Conservation (phyloP, 805 yeast genomes). For the Torulaspora gathmanii region DNA sequence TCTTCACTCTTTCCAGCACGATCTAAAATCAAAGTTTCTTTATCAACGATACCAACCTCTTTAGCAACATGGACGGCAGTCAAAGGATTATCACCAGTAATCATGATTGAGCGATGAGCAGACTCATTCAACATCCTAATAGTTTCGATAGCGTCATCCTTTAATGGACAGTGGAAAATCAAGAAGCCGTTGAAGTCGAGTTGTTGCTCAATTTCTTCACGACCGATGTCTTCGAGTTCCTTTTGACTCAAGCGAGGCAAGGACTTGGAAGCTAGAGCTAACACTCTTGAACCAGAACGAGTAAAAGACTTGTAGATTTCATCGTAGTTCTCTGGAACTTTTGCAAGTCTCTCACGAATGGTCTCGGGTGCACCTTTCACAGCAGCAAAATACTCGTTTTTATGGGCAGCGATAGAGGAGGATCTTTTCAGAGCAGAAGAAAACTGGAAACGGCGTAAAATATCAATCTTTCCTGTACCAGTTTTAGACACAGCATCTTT, state of each 20-base stretch:
- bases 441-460: constrained; percentile 92
- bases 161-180: constrained; percentile 96
- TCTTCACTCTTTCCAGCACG: constrained; percentile 58
- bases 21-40: constrained; percentile 82
- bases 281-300: constrained; percentile 91
- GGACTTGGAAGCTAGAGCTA: constrained; percentile 86
- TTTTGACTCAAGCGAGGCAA: constrained; percentile 50
- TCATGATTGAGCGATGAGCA: constrained; percentile 93
- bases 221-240: constrained; percentile 54
- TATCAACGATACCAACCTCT: constrained; percentile 82
- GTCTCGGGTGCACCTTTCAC: constrained; percentile 99
- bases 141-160: constrained; percentile 85
- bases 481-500: constrained; percentile 64
- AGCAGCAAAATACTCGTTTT: constrained; percentile 62
- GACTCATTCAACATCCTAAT: constrained; percentile 91
- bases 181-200: constrained; percentile 85
- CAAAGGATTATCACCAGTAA: constrained; percentile 97
- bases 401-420: constrained; percentile 67
- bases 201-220: constrained; percentile 72
- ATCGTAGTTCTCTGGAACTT: constrained; percentile 76
- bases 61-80: constrained; percentile 98
- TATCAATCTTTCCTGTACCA: constrained; percentile 48
- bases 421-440: constrained; percentile 95
- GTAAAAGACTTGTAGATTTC: constrained; percentile 84
- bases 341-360: constrained; percentile 65